Percentiles rank a stretch among this genome's conserved stretches.
These are phyloP conservation scores for Saccharomyces hybrid DNA, from an alignment of 1,139 yeast species.

Conservation along the genomic window DNA sequence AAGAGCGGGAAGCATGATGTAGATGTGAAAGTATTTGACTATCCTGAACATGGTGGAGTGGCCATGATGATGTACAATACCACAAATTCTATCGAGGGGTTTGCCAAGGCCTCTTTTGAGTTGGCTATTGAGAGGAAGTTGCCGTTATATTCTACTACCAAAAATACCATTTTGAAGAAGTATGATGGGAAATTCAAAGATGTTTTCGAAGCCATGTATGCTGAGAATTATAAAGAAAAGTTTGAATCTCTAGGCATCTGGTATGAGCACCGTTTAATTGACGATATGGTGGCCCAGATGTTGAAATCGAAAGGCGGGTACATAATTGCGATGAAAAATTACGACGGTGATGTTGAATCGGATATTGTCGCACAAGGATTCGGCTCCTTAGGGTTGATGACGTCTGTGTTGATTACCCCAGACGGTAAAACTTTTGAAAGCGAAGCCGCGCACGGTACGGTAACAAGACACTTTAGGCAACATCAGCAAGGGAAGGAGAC, in stretches of 20 bases:
- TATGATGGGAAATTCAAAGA: slow-evolving; percentile 96
- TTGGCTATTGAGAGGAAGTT: slow-evolving; percentile 71
- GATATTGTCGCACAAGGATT: slow-evolving; percentile 97
- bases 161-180: slow-evolving; percentile 86
- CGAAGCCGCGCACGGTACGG: slow-evolving; percentile 98
- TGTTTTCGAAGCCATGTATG: slow-evolving; percentile 78
- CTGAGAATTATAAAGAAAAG: slow-evolving; percentile 58
- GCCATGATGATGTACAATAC: slow-evolving; percentile 94
- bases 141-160: slow-evolving; percentile 81
- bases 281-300: slow-evolving; percentile 99
- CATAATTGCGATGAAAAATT: slow-evolving; percentile 91
- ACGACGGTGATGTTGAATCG: slow-evolving; percentile 96
- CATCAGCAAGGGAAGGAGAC: slow-evolving; percentile 95
- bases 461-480: slow-evolving; percentile 91
- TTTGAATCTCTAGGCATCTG: slow-evolving; percentile 77
- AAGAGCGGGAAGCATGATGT: slow-evolving; percentile 44
- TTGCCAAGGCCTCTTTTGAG: slow-evolving; percentile 88
- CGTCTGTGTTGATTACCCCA: slow-evolving; percentile 87
- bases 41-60: slow-evolving; percentile 64
- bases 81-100: slow-evolving; percentile 79
- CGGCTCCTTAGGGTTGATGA: slow-evolving; percentile 94
- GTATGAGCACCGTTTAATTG: slow-evolving; percentile 94
- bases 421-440: slow-evolving; percentile 94
- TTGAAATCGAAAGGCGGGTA: slow-evolving; percentile 93
- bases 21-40: slow-evolving; percentile 58